phyloP scores from a whole-genome alignment of 495 filamentous ascomycete species.

The Chaetomium tenue region DNA sequence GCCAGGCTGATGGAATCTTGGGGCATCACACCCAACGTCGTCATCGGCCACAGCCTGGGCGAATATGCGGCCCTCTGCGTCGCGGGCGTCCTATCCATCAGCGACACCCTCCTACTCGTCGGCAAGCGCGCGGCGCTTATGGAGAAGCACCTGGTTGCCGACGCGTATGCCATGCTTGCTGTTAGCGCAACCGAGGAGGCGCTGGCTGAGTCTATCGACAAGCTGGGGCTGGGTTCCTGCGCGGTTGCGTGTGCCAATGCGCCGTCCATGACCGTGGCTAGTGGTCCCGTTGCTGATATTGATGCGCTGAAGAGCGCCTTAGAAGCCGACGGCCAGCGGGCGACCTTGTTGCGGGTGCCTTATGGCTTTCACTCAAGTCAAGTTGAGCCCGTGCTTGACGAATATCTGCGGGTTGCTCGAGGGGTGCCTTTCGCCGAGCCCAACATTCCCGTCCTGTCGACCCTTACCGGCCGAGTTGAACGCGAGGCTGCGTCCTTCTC shows the following conservation, averaged over 20 bases:
- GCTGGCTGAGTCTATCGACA: background rate
- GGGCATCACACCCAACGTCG: slow-evolving; percentile 5
- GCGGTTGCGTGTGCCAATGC: background rate
- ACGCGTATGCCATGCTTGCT: background rate
- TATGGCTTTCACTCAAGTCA: background rate
- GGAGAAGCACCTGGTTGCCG: background rate
- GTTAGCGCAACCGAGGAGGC: background rate
- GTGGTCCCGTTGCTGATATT: background rate
- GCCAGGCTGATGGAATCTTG: background rate
- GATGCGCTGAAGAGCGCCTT: background rate
- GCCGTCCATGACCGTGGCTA: background rate
- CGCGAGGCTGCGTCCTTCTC: background rate
- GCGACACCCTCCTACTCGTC: background rate
- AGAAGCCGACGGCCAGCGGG: background rate
- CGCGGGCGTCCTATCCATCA: background rate
- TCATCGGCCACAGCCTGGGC: slow-evolving; percentile 10
- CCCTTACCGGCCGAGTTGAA: background rate
- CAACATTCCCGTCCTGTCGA: background rate
- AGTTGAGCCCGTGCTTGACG: background rate
- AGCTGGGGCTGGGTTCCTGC: background rate
- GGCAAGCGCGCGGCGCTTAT: background rate
- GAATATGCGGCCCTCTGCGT: slow-evolving; percentile 1
- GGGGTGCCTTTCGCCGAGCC: background rate
- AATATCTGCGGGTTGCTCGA: background rate
- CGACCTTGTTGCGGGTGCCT: background rate